These are phyloP conservation scores for Vinca minor DNA, from an alignment of 257 asterid genomes.

Conservation along the genomic window DNA sequence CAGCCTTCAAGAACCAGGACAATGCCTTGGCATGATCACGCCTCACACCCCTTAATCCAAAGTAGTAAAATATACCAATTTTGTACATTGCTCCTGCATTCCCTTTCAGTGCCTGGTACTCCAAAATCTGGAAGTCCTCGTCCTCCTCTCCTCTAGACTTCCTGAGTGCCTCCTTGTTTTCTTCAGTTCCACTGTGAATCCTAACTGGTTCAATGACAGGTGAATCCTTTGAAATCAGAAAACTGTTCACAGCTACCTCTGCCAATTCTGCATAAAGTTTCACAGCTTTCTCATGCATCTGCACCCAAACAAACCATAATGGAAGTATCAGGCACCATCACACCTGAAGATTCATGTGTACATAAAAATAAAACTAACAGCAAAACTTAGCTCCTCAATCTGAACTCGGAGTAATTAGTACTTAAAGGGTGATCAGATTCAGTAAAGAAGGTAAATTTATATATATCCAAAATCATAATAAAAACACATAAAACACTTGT, in stretches of 20 bases:
- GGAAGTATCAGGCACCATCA: not conserved
- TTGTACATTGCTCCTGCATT: slow-evolving; percentile 92
- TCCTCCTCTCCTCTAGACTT: slow-evolving; percentile 97
- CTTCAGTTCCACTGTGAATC: slow-evolving; percentile 97
- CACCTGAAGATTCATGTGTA: no score
- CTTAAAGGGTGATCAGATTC: no score
- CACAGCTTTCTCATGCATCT: slow-evolving; percentile 95
- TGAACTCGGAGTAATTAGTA: not conserved
- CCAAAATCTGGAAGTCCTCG: slow-evolving; percentile 94
- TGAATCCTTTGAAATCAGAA: slow-evolving; percentile 86
- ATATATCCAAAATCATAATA: not conserved
- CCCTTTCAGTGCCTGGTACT: slow-evolving; percentile 93
- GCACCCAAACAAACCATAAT: slow-evolving; percentile 21
- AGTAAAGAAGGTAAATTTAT: no score
- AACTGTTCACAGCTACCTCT: slow-evolving; percentile 85
- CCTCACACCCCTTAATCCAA: slow-evolving; percentile 90
- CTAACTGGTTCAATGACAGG: slow-evolving; percentile 90
- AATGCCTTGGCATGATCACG: slow-evolving; percentile 89
- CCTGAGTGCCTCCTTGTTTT: slow-evolving; percentile 89
- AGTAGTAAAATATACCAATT: slow-evolving; percentile 85
- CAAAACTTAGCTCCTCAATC: not conserved
- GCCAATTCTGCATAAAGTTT: slow-evolving; percentile 89
- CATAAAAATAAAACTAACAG: not conserved
- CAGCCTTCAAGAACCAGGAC: slow-evolving; percentile 87
- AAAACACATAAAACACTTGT: not conserved